Conservation (phyloP, 2,329 filamentous ascomycete species). For the Penicillium polonicum region DNA sequence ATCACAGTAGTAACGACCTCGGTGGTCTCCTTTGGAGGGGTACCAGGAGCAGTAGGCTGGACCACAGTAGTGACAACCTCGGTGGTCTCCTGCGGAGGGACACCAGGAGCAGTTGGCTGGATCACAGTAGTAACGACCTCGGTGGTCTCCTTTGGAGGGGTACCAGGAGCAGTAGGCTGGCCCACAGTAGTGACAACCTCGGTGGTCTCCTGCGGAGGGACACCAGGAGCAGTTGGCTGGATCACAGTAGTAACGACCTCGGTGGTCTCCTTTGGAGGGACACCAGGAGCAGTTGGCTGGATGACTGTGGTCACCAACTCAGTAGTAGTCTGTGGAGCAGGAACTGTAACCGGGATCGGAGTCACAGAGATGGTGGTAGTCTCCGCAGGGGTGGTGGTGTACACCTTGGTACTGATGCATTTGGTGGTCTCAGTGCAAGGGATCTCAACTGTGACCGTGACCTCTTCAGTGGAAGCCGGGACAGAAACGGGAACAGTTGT, state of each 20-base stretch:
- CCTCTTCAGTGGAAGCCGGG: background rate
- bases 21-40: background rate
- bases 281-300: background rate
- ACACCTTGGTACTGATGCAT: conserved; percentile 1
- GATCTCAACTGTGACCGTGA: conserved; percentile 1
- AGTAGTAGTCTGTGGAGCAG: background rate
- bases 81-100: background rate
- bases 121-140: background rate
- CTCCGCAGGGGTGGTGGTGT: background rate
- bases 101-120: background rate
- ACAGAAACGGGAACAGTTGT: background rate
- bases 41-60: background rate
- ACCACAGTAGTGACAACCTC: background rate
- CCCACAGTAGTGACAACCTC: background rate
- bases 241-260: background rate
- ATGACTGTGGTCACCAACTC: background rate
- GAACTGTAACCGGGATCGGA: background rate
- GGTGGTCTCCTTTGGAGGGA: background rate
- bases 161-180: background rate
- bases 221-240: background rate
- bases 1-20: background rate
- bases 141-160: background rate
- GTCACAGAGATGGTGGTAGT: conserved; percentile 3
- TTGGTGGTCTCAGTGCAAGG: conserved; percentile 5
- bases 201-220: background rate